phyloP scores from a whole-genome alignment of 148 eudicot genomes.

The Silene conica region DNA sequence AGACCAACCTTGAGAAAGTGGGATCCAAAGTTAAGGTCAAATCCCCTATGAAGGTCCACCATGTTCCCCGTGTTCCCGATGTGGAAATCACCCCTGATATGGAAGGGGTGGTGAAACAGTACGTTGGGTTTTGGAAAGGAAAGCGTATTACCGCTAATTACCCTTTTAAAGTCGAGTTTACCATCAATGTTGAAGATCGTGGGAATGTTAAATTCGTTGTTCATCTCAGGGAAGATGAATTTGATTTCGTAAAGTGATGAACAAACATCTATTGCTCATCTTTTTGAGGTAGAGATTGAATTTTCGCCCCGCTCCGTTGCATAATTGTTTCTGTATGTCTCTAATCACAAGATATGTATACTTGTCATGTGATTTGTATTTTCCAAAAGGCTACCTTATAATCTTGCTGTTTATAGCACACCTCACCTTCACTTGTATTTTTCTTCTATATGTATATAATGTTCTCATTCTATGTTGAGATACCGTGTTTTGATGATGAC shows the following conservation, averaged over 20 bases:
- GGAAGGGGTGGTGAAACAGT: slow-evolving; percentile 55
- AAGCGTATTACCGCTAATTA: slow-evolving; percentile 58
- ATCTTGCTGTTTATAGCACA: too few species aligned
- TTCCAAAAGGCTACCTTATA: not conserved
- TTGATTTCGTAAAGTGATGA: slow-evolving; percentile 30
- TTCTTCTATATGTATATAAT: slow-evolving; percentile 1
- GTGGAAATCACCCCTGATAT: slow-evolving; percentile 42
- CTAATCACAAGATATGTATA: not conserved
- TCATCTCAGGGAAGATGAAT: slow-evolving; percentile 79
- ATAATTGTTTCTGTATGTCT: not conserved
- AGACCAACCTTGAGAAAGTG: slow-evolving; percentile 34
- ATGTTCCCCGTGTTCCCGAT: slow-evolving; percentile 51
- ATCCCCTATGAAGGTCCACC: slow-evolving; percentile 57
- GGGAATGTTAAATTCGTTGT: slow-evolving; percentile 51
- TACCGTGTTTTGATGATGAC: too few species aligned
- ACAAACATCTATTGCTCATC: not conserved
- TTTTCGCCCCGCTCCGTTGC: not conserved
- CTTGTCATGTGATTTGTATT: too few species aligned
- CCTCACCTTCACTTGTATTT: too few species aligned
- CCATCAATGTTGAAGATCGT: slow-evolving; percentile 31
- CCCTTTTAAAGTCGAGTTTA: slow-evolving; percentile 61
- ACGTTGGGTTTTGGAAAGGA: slow-evolving; percentile 64
- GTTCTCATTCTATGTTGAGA: not conserved
- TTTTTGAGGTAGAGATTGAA: not conserved
- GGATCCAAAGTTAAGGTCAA: slow-evolving; percentile 63